A percentile compares a stretch with the other conserved stretches of the same genome.
Conservation (phyloP, 1,284 basidiomycete genomes). For the Mycena citricolor region DNA sequence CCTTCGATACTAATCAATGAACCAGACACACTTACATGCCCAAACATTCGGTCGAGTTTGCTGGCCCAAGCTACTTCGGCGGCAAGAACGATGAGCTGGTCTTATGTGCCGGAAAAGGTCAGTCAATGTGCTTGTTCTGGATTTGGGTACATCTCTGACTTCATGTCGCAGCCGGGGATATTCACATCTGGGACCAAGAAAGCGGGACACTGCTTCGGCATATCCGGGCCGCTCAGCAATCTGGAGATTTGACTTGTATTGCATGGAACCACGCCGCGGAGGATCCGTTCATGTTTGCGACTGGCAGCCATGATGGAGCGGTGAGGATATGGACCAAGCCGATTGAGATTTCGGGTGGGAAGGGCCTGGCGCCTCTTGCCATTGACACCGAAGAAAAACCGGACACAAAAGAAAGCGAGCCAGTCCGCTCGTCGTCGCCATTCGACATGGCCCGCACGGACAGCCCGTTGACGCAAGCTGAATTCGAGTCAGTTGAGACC, state of each 20-base stretch:
- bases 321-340: conserved; percentile 66
- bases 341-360: not conserved
- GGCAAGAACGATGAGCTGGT: conserved; percentile 75
- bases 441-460: conserved; percentile 26
- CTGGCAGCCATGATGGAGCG: conserved; percentile 73
- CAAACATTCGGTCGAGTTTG: conserved; percentile 66
- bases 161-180: conserved; percentile 58
- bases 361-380: not conserved
- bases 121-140: not conserved
- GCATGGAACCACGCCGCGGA: conserved; percentile 71
- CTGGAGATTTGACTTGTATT: conserved; percentile 72
- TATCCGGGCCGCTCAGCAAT: conserved; percentile 51
- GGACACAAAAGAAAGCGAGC: not conserved
- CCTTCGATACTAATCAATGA: conserved; percentile 9
- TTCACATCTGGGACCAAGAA: conserved; percentile 83
- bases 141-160: conserved; percentile 4
- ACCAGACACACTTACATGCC: conserved; percentile 71
- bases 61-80: conserved; percentile 78
- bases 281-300: conserved; percentile 76
- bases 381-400: not conserved
- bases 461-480: conserved; percentile 25
- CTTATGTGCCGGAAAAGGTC: conserved; percentile 74
- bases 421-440: conserved; percentile 25
- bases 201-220: conserved; percentile 67
- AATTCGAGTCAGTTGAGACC: conserved; percentile 23